phyloP scores from a whole-genome alignment of 331 rosid genomes.

The Pyrus hybrid region DNA sequence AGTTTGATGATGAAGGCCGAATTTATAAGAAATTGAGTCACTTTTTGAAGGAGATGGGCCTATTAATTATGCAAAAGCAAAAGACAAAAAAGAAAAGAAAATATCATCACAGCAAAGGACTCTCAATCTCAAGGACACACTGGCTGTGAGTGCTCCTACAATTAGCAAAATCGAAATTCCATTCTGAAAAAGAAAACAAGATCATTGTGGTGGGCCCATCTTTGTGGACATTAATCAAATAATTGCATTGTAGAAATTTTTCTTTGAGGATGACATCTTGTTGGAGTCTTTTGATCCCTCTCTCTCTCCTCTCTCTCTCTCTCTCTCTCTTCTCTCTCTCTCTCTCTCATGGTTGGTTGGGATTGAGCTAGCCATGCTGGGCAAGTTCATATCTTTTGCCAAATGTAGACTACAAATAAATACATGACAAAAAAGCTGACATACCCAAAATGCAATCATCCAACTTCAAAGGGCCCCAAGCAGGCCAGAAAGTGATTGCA shows the following conservation, averaged over 20 bases:
- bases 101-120: not conserved
- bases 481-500: slow-evolving; percentile 5
- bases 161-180: slow-evolving; percentile 25
- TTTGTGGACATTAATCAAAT: slow-evolving; percentile 27
- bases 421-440: slow-evolving; percentile 20
- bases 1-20: not conserved
- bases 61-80: not conserved
- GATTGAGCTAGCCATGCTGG: not conserved
- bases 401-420: not conserved
- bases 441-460: slow-evolving; percentile 11
- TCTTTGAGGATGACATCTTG: slow-evolving; percentile 2
- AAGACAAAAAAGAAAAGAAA: not conserved
- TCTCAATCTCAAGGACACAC: not conserved
- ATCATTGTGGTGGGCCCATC: slow-evolving; percentile 39
- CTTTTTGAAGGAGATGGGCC: not conserved
- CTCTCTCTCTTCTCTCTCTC: slow-evolving; percentile 1
- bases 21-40: not conserved
- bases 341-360: not conserved
- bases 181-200: slow-evolving; percentile 16
- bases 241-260: slow-evolving; percentile 42
- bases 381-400: not conserved
- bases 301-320: slow-evolving; percentile 4
- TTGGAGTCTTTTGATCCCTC: slow-evolving; percentile 15
- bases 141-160: slow-evolving; percentile 35
- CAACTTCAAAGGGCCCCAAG: slow-evolving; percentile 6